phyloP scores from a whole-genome alignment of 305 asterid genomes.

The Fraxinus paxiana region DNA sequence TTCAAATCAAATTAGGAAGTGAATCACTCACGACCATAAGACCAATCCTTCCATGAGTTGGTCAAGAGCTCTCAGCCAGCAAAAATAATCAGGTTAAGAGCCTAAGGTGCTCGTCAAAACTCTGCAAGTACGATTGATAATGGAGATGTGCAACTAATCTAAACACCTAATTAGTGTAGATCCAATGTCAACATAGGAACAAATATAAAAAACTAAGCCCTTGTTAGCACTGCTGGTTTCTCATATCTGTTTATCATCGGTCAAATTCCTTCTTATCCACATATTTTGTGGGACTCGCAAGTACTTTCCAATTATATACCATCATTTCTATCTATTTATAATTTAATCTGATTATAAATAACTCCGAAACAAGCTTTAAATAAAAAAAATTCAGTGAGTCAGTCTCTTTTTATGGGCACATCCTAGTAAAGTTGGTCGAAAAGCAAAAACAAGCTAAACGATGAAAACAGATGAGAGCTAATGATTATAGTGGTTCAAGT shows the following conservation, averaged over 20 bases:
- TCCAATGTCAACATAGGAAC: not conserved
- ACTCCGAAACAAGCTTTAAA: not conserved
- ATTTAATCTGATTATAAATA: not conserved
- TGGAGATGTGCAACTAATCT: not conserved
- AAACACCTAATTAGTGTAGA: not conserved
- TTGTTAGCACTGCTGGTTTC: not conserved
- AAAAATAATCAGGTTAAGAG: not conserved
- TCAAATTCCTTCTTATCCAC: not conserved
- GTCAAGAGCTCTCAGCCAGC: not conserved
- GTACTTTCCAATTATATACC: not conserved
- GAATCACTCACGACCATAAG: not conserved
- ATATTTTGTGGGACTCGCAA: not conserved
- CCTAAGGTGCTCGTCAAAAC: not conserved
- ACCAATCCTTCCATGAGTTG: not conserved
- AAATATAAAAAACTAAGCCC: not conserved
- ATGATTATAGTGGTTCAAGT: not conserved
- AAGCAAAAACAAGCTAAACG: not conserved
- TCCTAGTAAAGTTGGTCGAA: not conserved
- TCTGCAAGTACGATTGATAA: not conserved
- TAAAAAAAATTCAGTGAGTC: not conserved
- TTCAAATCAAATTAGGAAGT: not conserved
- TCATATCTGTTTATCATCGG: not conserved
- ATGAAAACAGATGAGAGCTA: not conserved
- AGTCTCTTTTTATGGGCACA: not conserved
- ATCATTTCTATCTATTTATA: not conserved